Evolutionary conservation across 192 early-diverging fungal genomes (phyloP), one percentile per base, ranked within the genome.

Genomic region (Phlyctochytrium arcticum): DNA sequence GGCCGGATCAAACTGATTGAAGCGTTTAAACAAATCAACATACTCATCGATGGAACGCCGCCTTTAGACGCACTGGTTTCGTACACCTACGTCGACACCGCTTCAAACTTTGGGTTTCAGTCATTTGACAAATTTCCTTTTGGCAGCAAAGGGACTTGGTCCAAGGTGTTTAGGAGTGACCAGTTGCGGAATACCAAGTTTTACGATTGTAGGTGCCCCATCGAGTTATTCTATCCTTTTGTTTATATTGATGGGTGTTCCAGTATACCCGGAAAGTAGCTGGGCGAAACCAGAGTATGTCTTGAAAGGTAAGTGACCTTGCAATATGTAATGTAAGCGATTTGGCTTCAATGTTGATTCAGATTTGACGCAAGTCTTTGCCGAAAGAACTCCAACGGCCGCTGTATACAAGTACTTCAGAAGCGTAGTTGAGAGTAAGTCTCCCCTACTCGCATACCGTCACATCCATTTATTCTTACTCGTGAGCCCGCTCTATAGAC

Each of bases 251-350:
- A 33, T 21, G 19, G 6, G 7, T 6, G n/a, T 7, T 26, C 6
- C 57, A 64, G 62, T 50, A 10, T 64, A 35, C 26, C 5, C 37
- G 15, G 29, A 32, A 7, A 34, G 35, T 24, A 33, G 35, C 49
- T 64, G 48, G 49, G 62, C 62, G 6, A 24, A 64, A 42, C 64
- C 64, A 30, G 64, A 66, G 26, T 17, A 56, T 4, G 8, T 66
- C 10, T 24, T 66, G 2, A 54, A 51, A 27, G 64, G 64, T 66
- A 57, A 1, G 37, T 15, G 10, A 3, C 57, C n/a, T n/a, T n/a
- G n/a, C n/a, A n/a, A n/a, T n/a, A n/a, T n/a, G n/a, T n/a, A n/a
- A n/a, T n/a, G n/a, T n/a, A n/a, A n/a, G n/a, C n/a, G n/a, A n/a
- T n/a, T n/a, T n/a, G 24, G 36, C 36, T 42, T 58, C 57, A 19